Base-by-base conservation (phyloP, 1,284 basidiomycete species). In the Marasmius oreades region DNA sequence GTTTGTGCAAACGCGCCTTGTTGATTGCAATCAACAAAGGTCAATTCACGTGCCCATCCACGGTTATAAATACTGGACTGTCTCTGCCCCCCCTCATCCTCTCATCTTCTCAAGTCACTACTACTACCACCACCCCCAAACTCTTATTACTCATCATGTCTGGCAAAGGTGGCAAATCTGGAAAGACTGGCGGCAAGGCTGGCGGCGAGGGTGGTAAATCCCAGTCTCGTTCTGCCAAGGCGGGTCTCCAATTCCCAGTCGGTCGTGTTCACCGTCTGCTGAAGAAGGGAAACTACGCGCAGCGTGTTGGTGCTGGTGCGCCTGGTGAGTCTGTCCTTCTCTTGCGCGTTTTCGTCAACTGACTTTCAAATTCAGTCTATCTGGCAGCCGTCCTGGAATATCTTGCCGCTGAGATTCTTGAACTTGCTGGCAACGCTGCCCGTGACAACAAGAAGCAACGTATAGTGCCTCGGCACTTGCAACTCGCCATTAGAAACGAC, bases 251-350 rank as follows among this genome's bases (percentile, higher is more conserved):
- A 70, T 89, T 93, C 79, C 92, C 91, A 52, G 92, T 93, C 64
- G 91, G 91, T 81, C 90, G 91, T 88, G 90, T 93, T 68, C 91
- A 93, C 76, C 85, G 92, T 81, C 82, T 90, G 54, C 75, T 93
- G 69, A 91, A 91, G 81, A 85, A 85, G 76, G 90, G 89, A 62
- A 92, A 93, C 81, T 92, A 92, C 62, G 88, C 87, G 54, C 83
- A 86, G 69, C 86, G 88, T 73, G 79, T 91, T 59, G 88, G 88
- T 74, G 85, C 85, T 59, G 86, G 86, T 72, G 87, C 90, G 66
- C 90, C 85, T 70, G 90, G 85, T 89, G 70, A 59, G 81, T 42
- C n/a, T 71, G n/a, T n/a, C n/a, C 10, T n/a, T 55, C 34, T 44
- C 6, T 39, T 18, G 1, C n/a, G 31, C 39, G 22, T 37, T 22